A percentile compares a stretch with the other conserved stretches of the same genome.
These are phyloP conservation scores for Mycena leptocephala DNA, from an alignment of 768 basidiomycete species.

Conservation along the genomic window DNA sequence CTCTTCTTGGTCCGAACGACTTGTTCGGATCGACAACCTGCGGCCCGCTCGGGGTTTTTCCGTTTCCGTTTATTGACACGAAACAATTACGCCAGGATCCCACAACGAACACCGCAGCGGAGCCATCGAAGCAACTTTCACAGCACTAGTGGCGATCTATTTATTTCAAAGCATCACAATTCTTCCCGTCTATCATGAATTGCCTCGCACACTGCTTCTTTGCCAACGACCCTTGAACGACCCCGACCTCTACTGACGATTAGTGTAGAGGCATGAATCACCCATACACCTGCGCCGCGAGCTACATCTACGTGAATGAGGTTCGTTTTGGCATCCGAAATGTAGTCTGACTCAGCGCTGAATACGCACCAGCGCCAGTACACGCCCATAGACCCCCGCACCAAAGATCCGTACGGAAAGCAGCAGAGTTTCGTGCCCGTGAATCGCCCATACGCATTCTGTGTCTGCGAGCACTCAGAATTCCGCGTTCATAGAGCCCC, in stretches of 20 bases:
- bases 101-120: neutral
- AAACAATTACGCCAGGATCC: neutral
- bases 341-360: neutral
- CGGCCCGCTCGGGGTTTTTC: neutral
- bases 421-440: conserved; percentile 4
- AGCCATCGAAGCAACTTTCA: neutral
- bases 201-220: conserved; percentile 9
- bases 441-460: neutral
- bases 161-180: neutral
- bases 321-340: neutral
- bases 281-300: conserved; percentile 17
- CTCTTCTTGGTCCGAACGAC: neutral
- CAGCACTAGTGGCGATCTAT: neutral
- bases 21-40: neutral
- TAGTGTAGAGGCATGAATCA: conserved; percentile 5
- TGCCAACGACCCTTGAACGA: neutral
- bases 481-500: neutral
- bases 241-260: neutral
- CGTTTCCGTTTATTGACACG: neutral
- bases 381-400: neutral
- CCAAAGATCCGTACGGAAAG: conserved; percentile 9
- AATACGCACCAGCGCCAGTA: neutral
- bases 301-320: conserved; percentile 26
- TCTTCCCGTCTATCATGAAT: neutral
- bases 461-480: neutral